A percentile compares a stretch with the other conserved stretches of the same genome.
These are phyloP conservation scores for Proliferodiscus dingleyae DNA, from an alignment of 2,329 filamentous ascomycete genomes.

Conservation along the genomic window DNA sequence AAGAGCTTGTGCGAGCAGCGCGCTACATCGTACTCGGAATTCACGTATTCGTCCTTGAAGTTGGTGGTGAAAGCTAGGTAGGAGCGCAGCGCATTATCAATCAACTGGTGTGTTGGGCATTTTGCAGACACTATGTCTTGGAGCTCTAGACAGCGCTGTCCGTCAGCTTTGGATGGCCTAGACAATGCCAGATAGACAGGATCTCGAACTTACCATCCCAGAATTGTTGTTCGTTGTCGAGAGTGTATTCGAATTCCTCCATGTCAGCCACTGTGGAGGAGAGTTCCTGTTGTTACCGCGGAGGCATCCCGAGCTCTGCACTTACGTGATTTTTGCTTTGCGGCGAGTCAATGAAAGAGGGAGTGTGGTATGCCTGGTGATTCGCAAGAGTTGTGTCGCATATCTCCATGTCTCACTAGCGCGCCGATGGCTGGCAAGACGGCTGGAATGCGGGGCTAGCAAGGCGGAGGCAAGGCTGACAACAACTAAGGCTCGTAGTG, in stretches of 20 bases:
- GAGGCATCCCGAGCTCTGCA: conserved; percentile 22
- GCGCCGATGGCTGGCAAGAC: background rate
- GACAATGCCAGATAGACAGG: background rate
- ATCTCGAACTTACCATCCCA: conserved; percentile 73
- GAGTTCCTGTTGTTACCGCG: conserved; percentile 19
- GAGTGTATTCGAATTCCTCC: conserved; percentile 61
- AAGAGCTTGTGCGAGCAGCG: conserved; percentile 76
- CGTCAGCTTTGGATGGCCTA: conserved; percentile 1
- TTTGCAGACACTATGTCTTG: conserved; percentile 57
- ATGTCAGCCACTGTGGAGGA: conserved; percentile 24
- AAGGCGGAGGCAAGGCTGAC: conserved; percentile 1
- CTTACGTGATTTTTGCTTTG: background rate
- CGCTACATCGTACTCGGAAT: conserved; percentile 73
- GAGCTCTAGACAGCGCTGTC: conserved; percentile 48
- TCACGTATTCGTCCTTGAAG: conserved; percentile 70
- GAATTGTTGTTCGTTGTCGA: conserved; percentile 80
- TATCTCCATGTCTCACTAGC: background rate
- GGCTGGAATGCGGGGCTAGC: background rate
- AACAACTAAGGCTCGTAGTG: no score
- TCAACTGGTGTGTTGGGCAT: conserved; percentile 56
- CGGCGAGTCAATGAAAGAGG: background rate
- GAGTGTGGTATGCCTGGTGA: background rate
- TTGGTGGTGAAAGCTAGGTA: conserved; percentile 76
- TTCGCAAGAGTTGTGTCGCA: background rate
- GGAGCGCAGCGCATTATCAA: conserved; percentile 80